Evolutionary conservation across 106 monocot species (phyloP), one percentile per base, ranked within the genome.

Genomic region (Cymbidium sinense): DNA sequence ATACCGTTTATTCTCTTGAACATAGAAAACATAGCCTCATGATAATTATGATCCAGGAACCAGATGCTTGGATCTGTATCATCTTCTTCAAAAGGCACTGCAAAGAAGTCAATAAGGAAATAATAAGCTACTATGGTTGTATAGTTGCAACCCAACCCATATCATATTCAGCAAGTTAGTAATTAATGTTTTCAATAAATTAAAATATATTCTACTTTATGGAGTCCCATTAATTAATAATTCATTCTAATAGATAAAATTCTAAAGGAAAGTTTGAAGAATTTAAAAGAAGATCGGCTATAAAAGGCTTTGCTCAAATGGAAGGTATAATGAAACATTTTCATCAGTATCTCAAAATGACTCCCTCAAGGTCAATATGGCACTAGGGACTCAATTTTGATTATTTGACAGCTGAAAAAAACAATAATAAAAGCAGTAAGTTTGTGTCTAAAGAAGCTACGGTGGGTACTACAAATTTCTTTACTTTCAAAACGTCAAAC

Each of bases 21-120:
- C 99, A 99, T 99, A 78, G 90, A 82, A 75, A 99, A 99, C 99
- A 99, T 99, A 7, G 92, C 73, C 54, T 99, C 99, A 67, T 99
- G 99, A 70, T 99, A 99, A 85, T 95, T 99, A 81, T 99, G 99
- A 77, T 99, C 99, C 19, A 95, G 86, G 85, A 99, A 99, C 99
- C 99, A 95, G 69, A 99, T 99, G 85, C 92, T 91, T 25, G 95
- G 92, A 78, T 99, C 92, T 83, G 82, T 99, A 15, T 99, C 99
- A 83, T 99, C 95, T 82, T 99, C 99, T 81, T 99, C 99, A 82
- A 99, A 99, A 70, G 99, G 99, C 52, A 99, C 99, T 95, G 87
- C 81, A 81, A 81, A 79, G 77, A 64, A 36, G 23, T 0, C 27
- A 74, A 23, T 73, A 47, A 77, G 23, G 36, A 54, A 74, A 10